Conservation (phyloP, 345 rosid species). For the Excoecaria agallocha region DNA sequence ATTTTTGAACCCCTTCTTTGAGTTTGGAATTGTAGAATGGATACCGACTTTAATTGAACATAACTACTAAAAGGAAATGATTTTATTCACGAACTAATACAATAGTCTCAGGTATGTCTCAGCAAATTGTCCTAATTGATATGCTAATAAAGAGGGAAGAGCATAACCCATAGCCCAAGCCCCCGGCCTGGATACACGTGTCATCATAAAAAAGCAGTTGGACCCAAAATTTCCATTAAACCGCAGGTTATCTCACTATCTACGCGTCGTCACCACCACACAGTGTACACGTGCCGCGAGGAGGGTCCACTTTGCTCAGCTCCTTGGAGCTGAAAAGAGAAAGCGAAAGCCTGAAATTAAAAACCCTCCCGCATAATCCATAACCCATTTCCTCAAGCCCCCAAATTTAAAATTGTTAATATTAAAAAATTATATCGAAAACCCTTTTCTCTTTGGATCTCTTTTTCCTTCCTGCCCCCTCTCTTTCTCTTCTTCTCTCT, state of each 20-base stretch:
- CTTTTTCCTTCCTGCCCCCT: neutral
- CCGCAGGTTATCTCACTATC: neutral
- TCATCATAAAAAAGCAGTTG: neutral
- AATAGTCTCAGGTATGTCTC: too few species aligned
- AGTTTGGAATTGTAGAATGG: too few species aligned
- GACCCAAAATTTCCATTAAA: neutral
- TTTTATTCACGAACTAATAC: too few species aligned
- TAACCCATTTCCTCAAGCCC: neutral
- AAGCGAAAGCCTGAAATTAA: neutral
- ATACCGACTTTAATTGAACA: too few species aligned
- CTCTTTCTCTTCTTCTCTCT: neutral
- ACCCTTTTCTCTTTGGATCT: constrained; percentile 9
- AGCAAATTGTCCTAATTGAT: too few species aligned
- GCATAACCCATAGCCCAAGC: neutral
- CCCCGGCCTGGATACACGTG: neutral
- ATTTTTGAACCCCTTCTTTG: too few species aligned
- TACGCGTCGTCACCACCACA: neutral
- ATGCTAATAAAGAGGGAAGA: neutral
- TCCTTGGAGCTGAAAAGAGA: neutral
- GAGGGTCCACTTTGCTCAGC: neutral
- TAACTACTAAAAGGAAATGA: too few species aligned
- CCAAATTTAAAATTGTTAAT: neutral
- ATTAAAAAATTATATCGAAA: neutral
- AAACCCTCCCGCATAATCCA: constrained; percentile 1
- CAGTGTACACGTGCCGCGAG: neutral